These are phyloP conservation scores for Periconia digitata DNA, from an alignment of 2,329 filamentous ascomycete genomes.

Conservation along the genomic window DNA sequence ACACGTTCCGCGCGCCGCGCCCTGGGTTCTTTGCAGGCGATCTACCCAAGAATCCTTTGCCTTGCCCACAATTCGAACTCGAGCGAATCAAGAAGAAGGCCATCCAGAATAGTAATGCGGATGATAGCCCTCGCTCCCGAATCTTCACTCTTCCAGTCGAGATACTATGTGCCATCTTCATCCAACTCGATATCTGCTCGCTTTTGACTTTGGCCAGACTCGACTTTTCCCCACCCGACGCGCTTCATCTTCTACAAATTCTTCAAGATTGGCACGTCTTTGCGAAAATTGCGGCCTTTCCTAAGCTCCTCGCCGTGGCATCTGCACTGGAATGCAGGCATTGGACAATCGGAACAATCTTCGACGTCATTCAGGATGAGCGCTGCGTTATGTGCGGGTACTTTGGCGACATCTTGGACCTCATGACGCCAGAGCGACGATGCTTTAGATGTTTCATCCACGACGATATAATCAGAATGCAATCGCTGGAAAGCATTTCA, in stretches of 20 bases:
- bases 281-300: neutral
- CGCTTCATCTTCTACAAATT: too few species aligned
- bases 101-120: neutral
- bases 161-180: neutral
- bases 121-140: too few species aligned
- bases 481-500: neutral
- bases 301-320: neutral
- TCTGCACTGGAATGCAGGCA: neutral
- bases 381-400: slow-evolving; percentile 1
- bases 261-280: slow-evolving; percentile 1
- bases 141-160: slow-evolving; percentile 1
- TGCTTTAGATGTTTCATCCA: slow-evolving; percentile 1
- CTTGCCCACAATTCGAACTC: neutral
- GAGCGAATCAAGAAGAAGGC: neutral
- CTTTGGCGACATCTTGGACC: slow-evolving; percentile 2
- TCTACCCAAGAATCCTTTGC: neutral
- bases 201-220: neutral
- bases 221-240: neutral
- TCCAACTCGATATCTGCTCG: neutral
- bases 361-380: neutral
- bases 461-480: neutral
- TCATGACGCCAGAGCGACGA: slow-evolving; percentile 1
- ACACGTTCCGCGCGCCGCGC: slow-evolving; percentile 3
- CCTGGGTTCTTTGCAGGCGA: slow-evolving; percentile 1
- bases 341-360: neutral